Percentiles rank a stretch among this genome's conserved stretches.
These are phyloP conservation scores for Endothia cerciana DNA, from an alignment of 2,329 filamentous ascomycete genomes.

Conservation along the genomic window DNA sequence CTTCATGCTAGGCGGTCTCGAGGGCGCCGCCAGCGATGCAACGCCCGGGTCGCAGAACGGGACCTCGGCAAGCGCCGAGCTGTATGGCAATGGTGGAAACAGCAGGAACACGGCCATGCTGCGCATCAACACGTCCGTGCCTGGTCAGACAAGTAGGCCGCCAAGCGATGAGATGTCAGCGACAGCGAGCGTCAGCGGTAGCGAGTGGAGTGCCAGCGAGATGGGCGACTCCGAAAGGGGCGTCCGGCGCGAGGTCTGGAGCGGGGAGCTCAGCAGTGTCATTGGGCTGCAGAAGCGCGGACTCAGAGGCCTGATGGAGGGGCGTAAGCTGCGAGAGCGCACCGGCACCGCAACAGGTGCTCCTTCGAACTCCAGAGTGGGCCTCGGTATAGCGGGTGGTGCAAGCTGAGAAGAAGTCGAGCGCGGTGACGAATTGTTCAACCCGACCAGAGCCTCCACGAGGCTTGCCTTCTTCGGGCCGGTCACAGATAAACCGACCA, in stretches of 20 bases:
- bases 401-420: constrained; percentile 5
- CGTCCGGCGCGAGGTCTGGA: constrained; percentile 71
- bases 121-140: constrained; percentile 53
- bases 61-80: constrained; percentile 38
- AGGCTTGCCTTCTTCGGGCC: neutral
- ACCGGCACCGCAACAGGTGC: constrained; percentile 47
- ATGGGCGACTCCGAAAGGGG: constrained; percentile 53
- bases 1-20: constrained; percentile 55
- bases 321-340: constrained; percentile 79
- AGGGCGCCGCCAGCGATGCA: constrained; percentile 32
- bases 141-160: constrained; percentile 41
- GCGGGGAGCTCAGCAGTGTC: constrained; percentile 80
- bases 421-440: neutral
- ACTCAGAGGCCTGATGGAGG: constrained; percentile 91
- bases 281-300: constrained; percentile 96
- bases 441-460: neutral
- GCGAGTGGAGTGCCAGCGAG: constrained; percentile 59
- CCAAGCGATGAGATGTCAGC: constrained; percentile 54
- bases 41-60: constrained; percentile 36
- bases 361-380: constrained; percentile 26
- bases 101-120: constrained; percentile 43
- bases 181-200: constrained; percentile 54
- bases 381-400: constrained; percentile 26
- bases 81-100: constrained; percentile 36
- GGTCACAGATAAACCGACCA: neutral